Conservation (phyloP, 768 basidiomycete genomes). For the Agrocybe praecox region DNA sequence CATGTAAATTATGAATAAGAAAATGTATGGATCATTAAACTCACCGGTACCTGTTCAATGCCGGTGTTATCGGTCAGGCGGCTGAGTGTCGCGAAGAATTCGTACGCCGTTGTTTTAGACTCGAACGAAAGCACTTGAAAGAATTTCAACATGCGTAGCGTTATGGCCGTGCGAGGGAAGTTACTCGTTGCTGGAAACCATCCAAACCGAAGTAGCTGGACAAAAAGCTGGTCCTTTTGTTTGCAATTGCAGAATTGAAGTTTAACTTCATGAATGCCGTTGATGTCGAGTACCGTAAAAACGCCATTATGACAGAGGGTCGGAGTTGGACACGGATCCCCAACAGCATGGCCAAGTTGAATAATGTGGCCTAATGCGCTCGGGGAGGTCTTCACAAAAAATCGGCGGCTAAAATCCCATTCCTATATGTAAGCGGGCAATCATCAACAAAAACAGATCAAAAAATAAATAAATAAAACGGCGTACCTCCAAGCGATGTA, state of each 20-base stretch:
- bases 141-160: slow-evolving; percentile 3
- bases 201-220: neutral
- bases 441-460: neutral
- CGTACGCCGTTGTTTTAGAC: slow-evolving; percentile 7
- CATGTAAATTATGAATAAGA: neutral
- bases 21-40: neutral
- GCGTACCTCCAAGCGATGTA: neutral
- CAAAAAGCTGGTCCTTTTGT: neutral
- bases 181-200: slow-evolving; percentile 9
- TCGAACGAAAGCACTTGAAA: slow-evolving; percentile 9
- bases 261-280: neutral
- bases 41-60: neutral
- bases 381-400: neutral
- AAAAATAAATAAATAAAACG: neutral
- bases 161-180: slow-evolving; percentile 6
- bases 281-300: neutral
- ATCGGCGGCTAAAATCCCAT: neutral
- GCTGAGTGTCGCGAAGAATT: slow-evolving; percentile 6
- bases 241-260: neutral
- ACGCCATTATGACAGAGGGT: neutral
- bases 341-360: neutral
- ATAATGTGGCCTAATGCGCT: neutral
- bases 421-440: neutral
- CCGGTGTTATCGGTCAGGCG: slow-evolving; percentile 5
- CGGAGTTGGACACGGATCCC: neutral